Percentiles rank a stretch among this genome's conserved stretches.
phyloP scores from a whole-genome alignment of 768 basidiomycete species.

The Suillus occidentalis region DNA sequence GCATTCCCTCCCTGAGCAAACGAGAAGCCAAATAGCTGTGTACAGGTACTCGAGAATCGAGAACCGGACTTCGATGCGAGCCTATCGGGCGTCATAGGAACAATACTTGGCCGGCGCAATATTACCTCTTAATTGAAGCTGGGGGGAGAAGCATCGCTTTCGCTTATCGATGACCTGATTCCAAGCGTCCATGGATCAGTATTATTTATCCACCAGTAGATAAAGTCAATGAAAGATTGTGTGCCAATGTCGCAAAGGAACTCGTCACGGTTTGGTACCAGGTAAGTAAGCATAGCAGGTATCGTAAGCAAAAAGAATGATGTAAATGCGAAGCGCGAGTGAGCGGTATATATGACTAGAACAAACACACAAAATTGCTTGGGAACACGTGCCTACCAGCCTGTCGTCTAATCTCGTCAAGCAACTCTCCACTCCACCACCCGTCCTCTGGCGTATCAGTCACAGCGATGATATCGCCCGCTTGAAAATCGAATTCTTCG shows the following conservation, averaged over 20 bases:
- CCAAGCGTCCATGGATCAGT: not conserved
- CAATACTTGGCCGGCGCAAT: not conserved
- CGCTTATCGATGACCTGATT: not conserved
- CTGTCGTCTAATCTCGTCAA: slow-evolving; percentile 74
- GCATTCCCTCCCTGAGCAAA: not conserved
- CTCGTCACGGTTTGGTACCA: not conserved
- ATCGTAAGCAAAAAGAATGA: not conserved
- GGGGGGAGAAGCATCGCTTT: not conserved
- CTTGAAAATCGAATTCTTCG: slow-evolving; percentile 96
- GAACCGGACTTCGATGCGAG: not conserved
- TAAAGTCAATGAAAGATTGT: not conserved
- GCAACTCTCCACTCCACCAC: slow-evolving; percentile 92
- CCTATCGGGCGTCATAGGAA: not conserved
- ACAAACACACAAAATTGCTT: slow-evolving; percentile 84
- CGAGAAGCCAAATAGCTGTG: not conserved
- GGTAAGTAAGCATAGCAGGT: slow-evolving; percentile 1
- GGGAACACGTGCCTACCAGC: slow-evolving; percentile 80
- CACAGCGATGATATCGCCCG: slow-evolving; percentile 94
- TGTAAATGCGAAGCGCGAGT: not conserved
- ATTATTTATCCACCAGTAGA: not conserved
- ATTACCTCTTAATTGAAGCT: not conserved
- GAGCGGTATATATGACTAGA: slow-evolving; percentile 38
- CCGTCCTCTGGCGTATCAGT: slow-evolving; percentile 93
- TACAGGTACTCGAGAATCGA: no score
- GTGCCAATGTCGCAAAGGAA: not conserved